These are phyloP conservation scores for Musa beccarii DNA, from an alignment of 176 grass and related monocot species.

Conservation along the genomic window DNA sequence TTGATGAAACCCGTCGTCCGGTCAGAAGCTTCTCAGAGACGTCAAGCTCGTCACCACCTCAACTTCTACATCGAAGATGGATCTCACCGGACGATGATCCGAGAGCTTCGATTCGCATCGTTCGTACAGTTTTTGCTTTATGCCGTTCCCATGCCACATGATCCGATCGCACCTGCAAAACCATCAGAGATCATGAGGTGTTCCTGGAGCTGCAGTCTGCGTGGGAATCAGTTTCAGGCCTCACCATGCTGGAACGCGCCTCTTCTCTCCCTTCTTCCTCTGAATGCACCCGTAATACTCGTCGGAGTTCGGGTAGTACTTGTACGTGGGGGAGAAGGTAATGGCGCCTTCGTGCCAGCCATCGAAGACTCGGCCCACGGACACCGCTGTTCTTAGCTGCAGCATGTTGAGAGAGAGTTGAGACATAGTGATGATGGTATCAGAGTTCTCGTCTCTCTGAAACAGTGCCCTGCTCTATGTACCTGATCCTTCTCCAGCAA, in stretches of 20 bases:
- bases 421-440: neutral
- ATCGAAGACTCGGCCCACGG: slow-evolving; percentile 40
- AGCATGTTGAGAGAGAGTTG: neutral
- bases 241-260: slow-evolving; percentile 70
- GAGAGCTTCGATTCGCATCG: slow-evolving; percentile 58
- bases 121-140: slow-evolving; percentile 67
- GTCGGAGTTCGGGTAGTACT: slow-evolving; percentile 74
- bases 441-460: neutral
- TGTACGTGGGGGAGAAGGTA: slow-evolving; percentile 87
- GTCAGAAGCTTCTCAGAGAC: too few relatives aligned
- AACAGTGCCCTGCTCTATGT: neutral
- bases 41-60: neutral
- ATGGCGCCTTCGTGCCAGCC: slow-evolving; percentile 82
- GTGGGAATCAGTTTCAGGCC: neutral
- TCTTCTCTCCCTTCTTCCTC: slow-evolving; percentile 31
- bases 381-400: slow-evolving; percentile 57
- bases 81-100: slow-evolving; percentile 75
- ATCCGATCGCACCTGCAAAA: slow-evolving; percentile 70
- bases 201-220: neutral
- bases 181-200: neutral
- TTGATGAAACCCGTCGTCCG: too few relatives aligned
- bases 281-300: slow-evolving; percentile 47
- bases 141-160: slow-evolving; percentile 49
- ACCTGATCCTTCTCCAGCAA: slow-evolving; percentile 79
- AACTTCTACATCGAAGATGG: slow-evolving; percentile 40